Evolutionary conservation across 257 asterid genomes (phyloP).

Genomic region (Anisodus tanguticus): DNA sequence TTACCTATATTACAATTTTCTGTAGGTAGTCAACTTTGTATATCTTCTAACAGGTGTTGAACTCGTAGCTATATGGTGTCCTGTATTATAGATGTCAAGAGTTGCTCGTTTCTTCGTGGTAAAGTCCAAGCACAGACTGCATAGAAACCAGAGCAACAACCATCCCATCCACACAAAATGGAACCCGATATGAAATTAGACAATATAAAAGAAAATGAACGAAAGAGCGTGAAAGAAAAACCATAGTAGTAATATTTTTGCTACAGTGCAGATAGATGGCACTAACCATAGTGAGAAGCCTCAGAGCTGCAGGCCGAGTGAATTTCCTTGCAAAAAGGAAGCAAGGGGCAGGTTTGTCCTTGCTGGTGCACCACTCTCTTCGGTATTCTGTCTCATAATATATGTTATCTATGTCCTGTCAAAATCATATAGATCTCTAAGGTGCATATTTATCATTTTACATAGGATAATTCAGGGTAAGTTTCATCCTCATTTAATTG

Average conservation of each 20-base stretch:
- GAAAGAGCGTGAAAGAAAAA: not conserved
- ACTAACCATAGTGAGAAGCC: conserved; percentile 81
- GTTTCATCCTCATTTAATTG: not conserved
- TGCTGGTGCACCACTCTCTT: conserved; percentile 98
- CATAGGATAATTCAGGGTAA: not conserved
- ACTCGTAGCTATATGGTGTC: conserved; percentile 21
- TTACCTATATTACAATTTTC: conserved; percentile 11
- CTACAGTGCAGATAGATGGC: not conserved
- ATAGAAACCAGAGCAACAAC: conserved; percentile 30
- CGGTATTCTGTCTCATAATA: conserved; percentile 87
- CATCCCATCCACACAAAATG: not conserved
- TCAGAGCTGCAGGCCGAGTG: conserved; percentile 85
- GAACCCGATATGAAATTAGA: not conserved
- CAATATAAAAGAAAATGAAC: not conserved
- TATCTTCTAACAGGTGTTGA: conserved; percentile 24
- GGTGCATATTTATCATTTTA: conserved; percentile 12
- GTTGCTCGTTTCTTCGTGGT: conserved; percentile 39
- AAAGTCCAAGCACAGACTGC: conserved; percentile 76
- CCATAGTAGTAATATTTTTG: not conserved
- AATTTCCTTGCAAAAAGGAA: conserved; percentile 94
- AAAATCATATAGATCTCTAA: not conserved
- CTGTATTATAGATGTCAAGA: conserved; percentile 27
- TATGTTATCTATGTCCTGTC: conserved; percentile 80
- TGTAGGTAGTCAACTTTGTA: conserved; percentile 26
- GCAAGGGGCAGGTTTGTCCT: conserved; percentile 86